phyloP scores from a whole-genome alignment of 352 stramenopile genomes.

The Pythium brassicae region DNA sequence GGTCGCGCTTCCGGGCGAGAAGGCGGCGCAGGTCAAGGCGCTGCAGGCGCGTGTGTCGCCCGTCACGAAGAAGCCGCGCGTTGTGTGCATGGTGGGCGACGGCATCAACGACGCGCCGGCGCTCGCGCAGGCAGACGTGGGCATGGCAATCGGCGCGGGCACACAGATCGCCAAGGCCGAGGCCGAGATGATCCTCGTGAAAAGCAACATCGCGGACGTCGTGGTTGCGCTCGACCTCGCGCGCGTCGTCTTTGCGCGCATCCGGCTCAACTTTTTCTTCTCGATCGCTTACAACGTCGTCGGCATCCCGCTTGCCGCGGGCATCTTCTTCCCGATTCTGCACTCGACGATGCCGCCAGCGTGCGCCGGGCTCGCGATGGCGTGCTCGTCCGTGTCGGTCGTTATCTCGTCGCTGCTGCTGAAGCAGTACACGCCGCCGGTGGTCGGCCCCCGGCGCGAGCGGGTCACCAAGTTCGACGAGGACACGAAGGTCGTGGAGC shows the following conservation, averaged over 20 bases:
- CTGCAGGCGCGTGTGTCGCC: slow-evolving; percentile 69
- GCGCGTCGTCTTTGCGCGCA: slow-evolving; percentile 76
- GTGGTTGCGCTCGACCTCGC: slow-evolving; percentile 80
- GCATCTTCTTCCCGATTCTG: slow-evolving; percentile 81
- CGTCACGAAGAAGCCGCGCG: slow-evolving; percentile 63
- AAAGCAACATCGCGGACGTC: slow-evolving; percentile 80
- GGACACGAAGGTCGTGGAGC: slow-evolving; percentile 62
- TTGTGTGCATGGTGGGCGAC: slow-evolving; percentile 92
- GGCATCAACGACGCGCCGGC: slow-evolving; percentile 95
- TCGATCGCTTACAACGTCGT: slow-evolving; percentile 86
- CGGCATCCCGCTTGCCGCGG: slow-evolving; percentile 79
- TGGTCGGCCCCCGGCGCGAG: slow-evolving; percentile 15
- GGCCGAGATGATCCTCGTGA: slow-evolving; percentile 88
- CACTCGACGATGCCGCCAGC: slow-evolving; percentile 82
- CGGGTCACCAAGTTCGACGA: slow-evolving; percentile 40
- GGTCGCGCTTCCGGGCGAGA: slow-evolving; percentile 91
- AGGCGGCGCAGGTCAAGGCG: slow-evolving; percentile 89
- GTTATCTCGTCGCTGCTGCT: slow-evolving; percentile 82
- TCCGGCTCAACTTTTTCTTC: slow-evolving; percentile 87
- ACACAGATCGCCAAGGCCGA: slow-evolving; percentile 88
- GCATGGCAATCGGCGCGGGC: slow-evolving; percentile 90
- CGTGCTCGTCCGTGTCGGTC: slow-evolving; percentile 85
- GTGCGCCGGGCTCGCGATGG: slow-evolving; percentile 83
- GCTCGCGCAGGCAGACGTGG: slow-evolving; percentile 89
- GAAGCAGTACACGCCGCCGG: slow-evolving; percentile 65